These are phyloP conservation scores for Zymoseptoria ardabiliae DNA, from an alignment of 2,329 filamentous ascomycete genomes.

Conservation along the genomic window DNA sequence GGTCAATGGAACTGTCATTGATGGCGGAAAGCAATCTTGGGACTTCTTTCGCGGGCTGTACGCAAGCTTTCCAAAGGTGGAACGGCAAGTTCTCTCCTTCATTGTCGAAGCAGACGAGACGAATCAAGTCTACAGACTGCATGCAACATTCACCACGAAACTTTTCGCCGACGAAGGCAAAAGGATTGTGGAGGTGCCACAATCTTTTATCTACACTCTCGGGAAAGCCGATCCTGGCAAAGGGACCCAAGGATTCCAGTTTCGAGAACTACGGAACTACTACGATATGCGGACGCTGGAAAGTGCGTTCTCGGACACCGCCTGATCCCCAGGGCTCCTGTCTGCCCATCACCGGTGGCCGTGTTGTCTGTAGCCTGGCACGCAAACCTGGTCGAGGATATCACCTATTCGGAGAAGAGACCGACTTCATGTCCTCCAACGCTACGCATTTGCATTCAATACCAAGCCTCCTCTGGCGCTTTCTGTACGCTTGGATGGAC, in stretches of 20 bases:
- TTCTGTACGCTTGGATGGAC: too few species aligned
- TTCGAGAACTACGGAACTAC: constrained; percentile 12
- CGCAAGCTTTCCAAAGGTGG: constrained; percentile 4
- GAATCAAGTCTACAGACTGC: constrained; percentile 4
- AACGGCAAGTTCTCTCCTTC: constrained; percentile 6
- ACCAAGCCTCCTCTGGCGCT: too few species aligned
- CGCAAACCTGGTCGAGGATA: too few species aligned
- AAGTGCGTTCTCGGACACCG: background rate
- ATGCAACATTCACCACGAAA: constrained; percentile 8
- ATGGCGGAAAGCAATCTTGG: constrained; percentile 2
- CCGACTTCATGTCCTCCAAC: too few species aligned
- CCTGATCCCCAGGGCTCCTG: background rate
- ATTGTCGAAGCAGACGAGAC: constrained; percentile 5
- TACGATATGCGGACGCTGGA: constrained; percentile 13
- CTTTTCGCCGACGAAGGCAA: background rate
- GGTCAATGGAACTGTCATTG: constrained; percentile 1
- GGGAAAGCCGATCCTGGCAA: constrained; percentile 10
- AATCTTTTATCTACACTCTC: constrained; percentile 10
- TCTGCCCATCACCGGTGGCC: background rate
- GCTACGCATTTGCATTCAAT: too few species aligned
- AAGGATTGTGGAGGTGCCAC: constrained; percentile 5
- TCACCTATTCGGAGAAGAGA: too few species aligned
- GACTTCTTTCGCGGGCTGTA: constrained; percentile 5
- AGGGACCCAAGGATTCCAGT: constrained; percentile 8
- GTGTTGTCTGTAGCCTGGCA: background rate